Evolutionary conservation across 2,329 filamentous ascomycete genomes (phyloP), one percentile per base, ranked within the genome.

Genomic region (Trichoderma asperellum): DNA sequence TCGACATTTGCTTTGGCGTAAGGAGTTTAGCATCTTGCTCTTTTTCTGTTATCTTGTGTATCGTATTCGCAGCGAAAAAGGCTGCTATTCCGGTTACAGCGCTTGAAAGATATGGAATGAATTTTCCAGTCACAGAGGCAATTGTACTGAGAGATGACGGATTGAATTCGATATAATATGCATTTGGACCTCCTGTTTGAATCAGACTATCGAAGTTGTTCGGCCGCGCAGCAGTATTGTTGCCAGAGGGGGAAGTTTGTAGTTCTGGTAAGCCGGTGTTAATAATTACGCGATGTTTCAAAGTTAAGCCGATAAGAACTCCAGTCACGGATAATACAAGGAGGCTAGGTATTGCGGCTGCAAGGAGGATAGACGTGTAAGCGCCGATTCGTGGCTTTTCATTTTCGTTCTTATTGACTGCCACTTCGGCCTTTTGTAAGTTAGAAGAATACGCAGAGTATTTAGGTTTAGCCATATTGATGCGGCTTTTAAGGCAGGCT

Each of bases 121-220:
- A 24, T 21, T 63, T 63, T 2, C 60, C 60, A 8, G 60, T 35
- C n/a, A 32, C 43, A 53, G 60, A 63, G 12, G 43, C 29, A 27
- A 47, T 6, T 4, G 27, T 68, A 16, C 35, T 68, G 2, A 59
- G 64, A 60, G 64, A 63, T 14, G 47, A 56, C 24, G 32, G 49
- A 16, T 57, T 62, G 14, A 56, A 49, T 12, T 47, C 6, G 32
- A 49, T 16, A 37, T 62, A 62, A 16, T 47, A 56, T 5, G 27
- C 27, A 1, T 14, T 3, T 7, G 49, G 21, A 5, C 24, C 47
- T 10, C 34, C 47, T n/a, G 32, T 60, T 37, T 47, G 16, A 18
- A 68, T 24, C 12, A 63, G 35, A 16, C 24, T 47, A 24, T 43
- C 49, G 5, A 49, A 21, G 16, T 12, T 53, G 43, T 12, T 11